Evolutionary conservation across 2,329 filamentous ascomycete species (phyloP).

Genomic region (Alternaria sp.): DNA sequence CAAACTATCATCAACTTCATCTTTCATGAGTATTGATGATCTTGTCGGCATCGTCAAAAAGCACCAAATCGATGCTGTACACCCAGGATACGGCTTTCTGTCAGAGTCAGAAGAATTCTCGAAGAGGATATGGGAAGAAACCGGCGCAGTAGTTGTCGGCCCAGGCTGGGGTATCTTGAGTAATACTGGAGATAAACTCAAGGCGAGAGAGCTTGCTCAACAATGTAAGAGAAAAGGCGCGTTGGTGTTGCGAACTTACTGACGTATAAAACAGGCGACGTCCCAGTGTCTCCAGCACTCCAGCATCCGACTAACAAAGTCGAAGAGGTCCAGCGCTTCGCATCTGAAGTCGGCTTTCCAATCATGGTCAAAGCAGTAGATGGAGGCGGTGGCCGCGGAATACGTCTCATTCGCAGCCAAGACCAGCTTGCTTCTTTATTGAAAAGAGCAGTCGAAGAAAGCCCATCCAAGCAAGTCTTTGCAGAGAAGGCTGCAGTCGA

Average conservation of each 20-base stretch:
- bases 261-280: constrained; percentile 40
- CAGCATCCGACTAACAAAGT: constrained; percentile 51
- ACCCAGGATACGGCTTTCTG: constrained; percentile 69
- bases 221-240: constrained; percentile 45
- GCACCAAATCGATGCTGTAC: constrained; percentile 61
- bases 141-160: constrained; percentile 58
- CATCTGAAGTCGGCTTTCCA: constrained; percentile 60
- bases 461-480: constrained; percentile 64
- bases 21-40: constrained; percentile 60
- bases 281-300: constrained; percentile 60
- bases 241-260: not conserved
- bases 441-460: constrained; percentile 62
- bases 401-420: constrained; percentile 58
- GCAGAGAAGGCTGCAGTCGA: constrained; percentile 68
- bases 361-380: constrained; percentile 71
- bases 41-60: constrained; percentile 57
- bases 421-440: constrained; percentile 55
- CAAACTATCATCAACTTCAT: constrained; percentile 56
- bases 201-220: constrained; percentile 59
- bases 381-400: constrained; percentile 66
- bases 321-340: constrained; percentile 62
- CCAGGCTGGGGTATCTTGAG: constrained; percentile 64
- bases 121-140: constrained; percentile 57
- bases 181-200: constrained; percentile 63
- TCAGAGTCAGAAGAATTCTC: constrained; percentile 62